Percentiles rank a stretch among this genome's conserved stretches.
Conservation (phyloP, 1,284 basidiomycete species). For the Phenoliferia sp. region DNA sequence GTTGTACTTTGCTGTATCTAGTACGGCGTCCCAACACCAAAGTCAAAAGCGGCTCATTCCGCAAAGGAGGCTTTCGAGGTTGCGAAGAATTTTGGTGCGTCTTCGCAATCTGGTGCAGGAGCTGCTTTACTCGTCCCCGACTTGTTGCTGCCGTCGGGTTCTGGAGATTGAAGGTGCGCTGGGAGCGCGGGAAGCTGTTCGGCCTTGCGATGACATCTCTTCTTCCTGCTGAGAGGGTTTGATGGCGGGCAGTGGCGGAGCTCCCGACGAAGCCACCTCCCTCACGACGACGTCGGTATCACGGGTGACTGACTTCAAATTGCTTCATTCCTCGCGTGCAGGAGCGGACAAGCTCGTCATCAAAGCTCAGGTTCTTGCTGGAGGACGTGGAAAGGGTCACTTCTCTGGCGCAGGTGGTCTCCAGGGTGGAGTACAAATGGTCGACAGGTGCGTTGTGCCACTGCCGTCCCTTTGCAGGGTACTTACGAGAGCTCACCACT, state of each 20-base stretch:
- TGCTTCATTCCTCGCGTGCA: slow-evolving; percentile 10
- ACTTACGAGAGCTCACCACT: neutral
- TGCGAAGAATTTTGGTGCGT: slow-evolving; percentile 74
- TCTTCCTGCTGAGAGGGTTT: too few relatives aligned
- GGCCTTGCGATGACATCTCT: too few relatives aligned
- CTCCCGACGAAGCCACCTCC: too few relatives aligned
- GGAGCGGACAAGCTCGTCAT: slow-evolving; percentile 75
- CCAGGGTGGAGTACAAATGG: slow-evolving; percentile 95
- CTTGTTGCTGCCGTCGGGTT: too few relatives aligned
- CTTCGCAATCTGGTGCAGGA: neutral
- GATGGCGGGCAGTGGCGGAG: too few relatives aligned
- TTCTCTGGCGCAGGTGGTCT: slow-evolving; percentile 80
- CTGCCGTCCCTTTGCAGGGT: neutral
- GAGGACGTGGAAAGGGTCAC: slow-evolving; percentile 96
- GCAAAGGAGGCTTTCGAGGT: slow-evolving; percentile 86
- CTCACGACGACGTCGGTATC: neutral
- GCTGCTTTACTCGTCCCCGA: too few relatives aligned
- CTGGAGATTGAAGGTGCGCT: too few relatives aligned
- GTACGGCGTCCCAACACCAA: slow-evolving; percentile 97
- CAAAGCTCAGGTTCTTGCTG: slow-evolving; percentile 98
- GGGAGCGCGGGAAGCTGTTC: too few relatives aligned
- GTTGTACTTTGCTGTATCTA: slow-evolving; percentile 39
- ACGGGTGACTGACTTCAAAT: neutral
- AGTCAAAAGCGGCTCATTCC: slow-evolving; percentile 79
- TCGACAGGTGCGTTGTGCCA: slow-evolving; percentile 63